Percentiles rank a stretch among this genome's conserved stretches.
Conservation (phyloP, 352 stramenopile genomes). For the Globisporangium camurandrum region DNA sequence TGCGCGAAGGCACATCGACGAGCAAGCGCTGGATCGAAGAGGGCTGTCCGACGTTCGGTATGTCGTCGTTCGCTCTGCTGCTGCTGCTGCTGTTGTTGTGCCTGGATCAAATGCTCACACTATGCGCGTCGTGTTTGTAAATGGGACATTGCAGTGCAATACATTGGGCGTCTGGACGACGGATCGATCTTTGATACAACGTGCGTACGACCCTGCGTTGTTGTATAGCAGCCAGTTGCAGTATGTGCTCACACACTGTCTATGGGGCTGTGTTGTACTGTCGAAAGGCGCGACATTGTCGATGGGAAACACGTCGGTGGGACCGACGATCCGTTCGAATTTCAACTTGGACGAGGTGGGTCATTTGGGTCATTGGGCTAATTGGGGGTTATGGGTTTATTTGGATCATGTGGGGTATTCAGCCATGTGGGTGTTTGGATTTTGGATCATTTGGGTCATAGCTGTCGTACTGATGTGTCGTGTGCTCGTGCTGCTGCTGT, state of each 20-base stretch:
- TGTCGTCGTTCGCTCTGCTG: neutral
- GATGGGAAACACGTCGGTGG: slow-evolving; percentile 76
- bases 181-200: slow-evolving; percentile 86
- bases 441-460: too few relatives aligned
- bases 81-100: neutral
- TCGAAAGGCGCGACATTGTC: slow-evolving; percentile 56
- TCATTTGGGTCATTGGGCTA: slow-evolving; percentile 3
- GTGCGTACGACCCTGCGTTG: slow-evolving; percentile 20
- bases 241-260: neutral
- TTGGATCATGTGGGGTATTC: too few relatives aligned
- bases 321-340: slow-evolving; percentile 82
- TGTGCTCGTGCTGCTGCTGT: neutral
- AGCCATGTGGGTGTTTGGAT: too few relatives aligned
- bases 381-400: neutral
- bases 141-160: slow-evolving; percentile 46
- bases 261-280: neutral
- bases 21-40: slow-evolving; percentile 57
- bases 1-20: slow-evolving; percentile 48
- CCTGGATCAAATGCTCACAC: neutral
- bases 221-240: too few relatives aligned
- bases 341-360: slow-evolving; percentile 67
- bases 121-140: neutral
- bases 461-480: neutral
- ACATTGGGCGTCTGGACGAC: slow-evolving; percentile 72
- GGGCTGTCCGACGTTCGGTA: slow-evolving; percentile 75